These are phyloP conservation scores for Trematosphaeria pertusa DNA, from an alignment of 2,329 filamentous ascomycete species.

Conservation along the genomic window DNA sequence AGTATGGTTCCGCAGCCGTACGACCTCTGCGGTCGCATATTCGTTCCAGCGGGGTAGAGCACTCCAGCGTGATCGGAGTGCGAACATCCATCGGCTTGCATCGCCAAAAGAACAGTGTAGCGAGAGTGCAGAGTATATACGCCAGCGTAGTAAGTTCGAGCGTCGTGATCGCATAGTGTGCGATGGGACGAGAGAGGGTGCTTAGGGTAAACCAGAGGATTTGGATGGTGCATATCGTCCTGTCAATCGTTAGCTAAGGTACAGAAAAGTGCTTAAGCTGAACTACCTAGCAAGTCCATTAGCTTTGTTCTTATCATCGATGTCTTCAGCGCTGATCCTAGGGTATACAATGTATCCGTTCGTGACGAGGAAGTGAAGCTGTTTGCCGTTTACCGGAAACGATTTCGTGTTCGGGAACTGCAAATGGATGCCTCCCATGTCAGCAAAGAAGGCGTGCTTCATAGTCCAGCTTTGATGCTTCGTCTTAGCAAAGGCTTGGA, in stretches of 20 bases:
- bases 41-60: background rate
- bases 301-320: conserved; percentile 14
- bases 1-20: conserved; percentile 1
- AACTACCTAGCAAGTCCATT: conserved; percentile 17
- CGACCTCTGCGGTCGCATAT: conserved; percentile 4
- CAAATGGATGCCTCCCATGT: conserved; percentile 28
- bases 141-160: conserved; percentile 48
- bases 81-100: conserved; percentile 46
- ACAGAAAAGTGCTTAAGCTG: conserved; percentile 6
- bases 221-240: conserved; percentile 11
- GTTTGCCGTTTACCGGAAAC: conserved; percentile 24
- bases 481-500: conserved; percentile 25
- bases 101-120: conserved; percentile 48
- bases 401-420: conserved; percentile 4
- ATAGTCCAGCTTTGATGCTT: conserved; percentile 22
- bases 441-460: conserved; percentile 27
- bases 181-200: conserved; percentile 17
- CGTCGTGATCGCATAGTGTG: conserved; percentile 43
- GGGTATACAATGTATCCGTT: conserved; percentile 22
- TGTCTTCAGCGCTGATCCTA: conserved; percentile 25
- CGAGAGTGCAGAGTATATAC: conserved; percentile 43
- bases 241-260: conserved; percentile 3
- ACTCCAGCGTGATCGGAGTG: conserved; percentile 9
- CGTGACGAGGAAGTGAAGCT: conserved; percentile 16
- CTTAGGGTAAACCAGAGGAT: conserved; percentile 17